Percentiles rank a stretch among this genome's conserved stretches.
Conservation (phyloP, 1,284 basidiomycete genomes). For the Peniophora sp. region DNA sequence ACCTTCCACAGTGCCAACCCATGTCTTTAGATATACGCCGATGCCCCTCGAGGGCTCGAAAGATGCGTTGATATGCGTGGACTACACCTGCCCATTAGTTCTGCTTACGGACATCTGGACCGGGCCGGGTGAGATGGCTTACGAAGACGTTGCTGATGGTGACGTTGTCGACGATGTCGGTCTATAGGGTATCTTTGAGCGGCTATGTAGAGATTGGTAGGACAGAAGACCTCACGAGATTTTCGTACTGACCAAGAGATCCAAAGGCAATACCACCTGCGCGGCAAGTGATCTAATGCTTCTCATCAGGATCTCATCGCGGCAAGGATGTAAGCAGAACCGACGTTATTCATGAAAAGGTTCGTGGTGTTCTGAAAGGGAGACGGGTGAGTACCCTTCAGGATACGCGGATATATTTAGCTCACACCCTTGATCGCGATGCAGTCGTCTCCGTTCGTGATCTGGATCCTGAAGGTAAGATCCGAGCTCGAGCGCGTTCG, state of each 20-base stretch:
- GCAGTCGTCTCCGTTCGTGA: slow-evolving; percentile 59
- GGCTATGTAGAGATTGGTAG: slow-evolving; percentile 1
- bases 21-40: slow-evolving; percentile 58
- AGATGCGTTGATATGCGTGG: slow-evolving; percentile 34
- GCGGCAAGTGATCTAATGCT: slow-evolving; percentile 33
- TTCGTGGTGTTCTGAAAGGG: slow-evolving; percentile 45
- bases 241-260: slow-evolving; percentile 52
- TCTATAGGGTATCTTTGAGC: slow-evolving; percentile 19
- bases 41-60: slow-evolving; percentile 50
- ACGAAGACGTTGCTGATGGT: slow-evolving; percentile 42
- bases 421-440: slow-evolving; percentile 54
- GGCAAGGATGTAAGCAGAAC: too few species aligned
- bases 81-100: slow-evolving; percentile 18
- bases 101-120: background rate
- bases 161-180: slow-evolving; percentile 52
- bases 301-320: too few species aligned
- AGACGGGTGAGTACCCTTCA: too few species aligned
- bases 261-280: slow-evolving; percentile 61
- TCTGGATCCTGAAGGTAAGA: slow-evolving; percentile 12
- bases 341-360: slow-evolving; percentile 33
- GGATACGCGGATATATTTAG: too few species aligned
- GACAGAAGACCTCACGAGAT: slow-evolving; percentile 31
- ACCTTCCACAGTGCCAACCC: slow-evolving; percentile 48
- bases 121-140: slow-evolving; percentile 3
- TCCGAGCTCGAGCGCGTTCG: background rate